phyloP scores from a whole-genome alignment of 2,329 filamentous ascomycete genomes.

The Talaromyces rugulosus region DNA sequence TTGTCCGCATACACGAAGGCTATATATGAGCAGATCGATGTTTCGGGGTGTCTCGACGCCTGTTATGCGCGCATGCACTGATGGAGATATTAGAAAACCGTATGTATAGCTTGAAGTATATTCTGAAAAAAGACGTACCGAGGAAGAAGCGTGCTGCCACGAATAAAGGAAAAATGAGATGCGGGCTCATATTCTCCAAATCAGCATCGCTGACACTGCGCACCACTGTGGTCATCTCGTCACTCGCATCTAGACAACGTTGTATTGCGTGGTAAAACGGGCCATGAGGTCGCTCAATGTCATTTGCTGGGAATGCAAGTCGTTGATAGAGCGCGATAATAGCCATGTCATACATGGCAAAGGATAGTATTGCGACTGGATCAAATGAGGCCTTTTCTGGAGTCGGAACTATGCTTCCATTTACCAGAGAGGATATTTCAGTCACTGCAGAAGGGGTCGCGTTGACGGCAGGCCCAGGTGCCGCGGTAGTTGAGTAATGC shows the following conservation, averaged over 20 bases:
- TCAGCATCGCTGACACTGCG: background rate
- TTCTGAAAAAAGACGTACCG: background rate
- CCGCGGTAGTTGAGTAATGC: background rate
- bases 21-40: background rate
- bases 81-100: background rate
- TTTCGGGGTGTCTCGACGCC: background rate
- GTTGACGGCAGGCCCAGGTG: background rate
- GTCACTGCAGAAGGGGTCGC: background rate
- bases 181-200: slow-evolving; percentile 1
- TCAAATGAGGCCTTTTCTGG: background rate
- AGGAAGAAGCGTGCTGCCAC: slow-evolving; percentile 3
- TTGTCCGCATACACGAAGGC: slow-evolving; percentile 1
- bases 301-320: slow-evolving; percentile 1
- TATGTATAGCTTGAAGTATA: background rate
- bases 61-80: slow-evolving; percentile 1
- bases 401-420: background rate
- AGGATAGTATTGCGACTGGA: background rate
- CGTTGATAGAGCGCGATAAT: slow-evolving; percentile 1
- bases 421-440: background rate
- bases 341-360: slow-evolving; percentile 4
- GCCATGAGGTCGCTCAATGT: slow-evolving; percentile 1
- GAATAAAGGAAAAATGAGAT: slow-evolving; percentile 5
- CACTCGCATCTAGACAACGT: slow-evolving; percentile 3
- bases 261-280: slow-evolving; percentile 3
- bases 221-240: slow-evolving; percentile 1